Percentiles rank a stretch among this genome's conserved stretches.
These are phyloP conservation scores for Colletotrichum sp. DNA, from an alignment of 2,329 filamentous ascomycete genomes.

Conservation along the genomic window DNA sequence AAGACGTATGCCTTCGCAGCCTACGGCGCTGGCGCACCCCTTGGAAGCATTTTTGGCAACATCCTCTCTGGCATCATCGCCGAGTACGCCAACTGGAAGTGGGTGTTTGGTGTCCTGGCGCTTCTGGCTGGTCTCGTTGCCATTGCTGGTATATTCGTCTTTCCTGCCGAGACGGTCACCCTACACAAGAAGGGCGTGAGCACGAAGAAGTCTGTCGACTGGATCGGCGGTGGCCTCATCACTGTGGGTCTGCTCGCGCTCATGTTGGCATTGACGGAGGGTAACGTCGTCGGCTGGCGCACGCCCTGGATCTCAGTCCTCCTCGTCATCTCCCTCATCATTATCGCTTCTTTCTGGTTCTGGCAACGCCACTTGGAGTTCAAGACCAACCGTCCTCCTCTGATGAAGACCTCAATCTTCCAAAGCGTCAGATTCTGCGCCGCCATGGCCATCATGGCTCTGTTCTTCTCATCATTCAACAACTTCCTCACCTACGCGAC, in stretches of 20 bases:
- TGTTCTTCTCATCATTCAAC: conserved; percentile 74
- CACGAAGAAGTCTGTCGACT: conserved; percentile 62
- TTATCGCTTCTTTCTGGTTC: conserved; percentile 60
- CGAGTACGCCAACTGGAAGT: conserved; percentile 68
- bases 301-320: conserved; percentile 66
- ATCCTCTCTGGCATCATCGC: conserved; percentile 68
- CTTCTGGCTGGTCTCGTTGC: conserved; percentile 64
- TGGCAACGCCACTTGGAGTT: conserved; percentile 68
- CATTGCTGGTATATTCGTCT: conserved; percentile 61
- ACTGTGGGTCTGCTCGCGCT: conserved; percentile 67
- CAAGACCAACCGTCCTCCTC: conserved; percentile 52
- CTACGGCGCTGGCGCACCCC: conserved; percentile 68
- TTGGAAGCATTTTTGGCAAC: conserved; percentile 70
- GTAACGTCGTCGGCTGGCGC: conserved; percentile 72
- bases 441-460: conserved; percentile 67
- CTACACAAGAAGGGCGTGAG: conserved; percentile 29
- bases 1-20: conserved; percentile 75
- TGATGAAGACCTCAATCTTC: conserved; percentile 74
- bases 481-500: conserved; percentile 72
- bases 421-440: conserved; percentile 63
- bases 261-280: conserved; percentile 71
- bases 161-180: conserved; percentile 55
- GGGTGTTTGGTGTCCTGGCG: conserved; percentile 70
- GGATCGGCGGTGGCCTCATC: conserved; percentile 68
- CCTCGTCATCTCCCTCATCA: conserved; percentile 61